Evolutionary conservation across 768 basidiomycete genomes (phyloP).

Genomic region (Brasilioporus rufonigricans): DNA sequence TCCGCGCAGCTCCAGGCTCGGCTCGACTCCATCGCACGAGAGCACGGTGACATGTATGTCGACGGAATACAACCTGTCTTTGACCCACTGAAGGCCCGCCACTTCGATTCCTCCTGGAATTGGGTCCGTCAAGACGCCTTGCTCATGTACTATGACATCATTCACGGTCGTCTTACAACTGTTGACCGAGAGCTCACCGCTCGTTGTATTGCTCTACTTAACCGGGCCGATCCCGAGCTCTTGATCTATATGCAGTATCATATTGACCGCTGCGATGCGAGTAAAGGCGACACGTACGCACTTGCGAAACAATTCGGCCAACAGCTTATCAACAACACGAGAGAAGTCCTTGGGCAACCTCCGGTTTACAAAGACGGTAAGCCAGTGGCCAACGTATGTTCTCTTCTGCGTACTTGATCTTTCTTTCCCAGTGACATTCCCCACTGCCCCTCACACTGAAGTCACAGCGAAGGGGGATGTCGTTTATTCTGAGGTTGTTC

Average conservation of each 20-base stretch:
- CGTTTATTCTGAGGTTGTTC: conserved; percentile 90
- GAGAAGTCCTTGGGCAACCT: conserved; percentile 77
- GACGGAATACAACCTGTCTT: conserved; percentile 95
- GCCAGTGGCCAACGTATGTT: conserved; percentile 26
- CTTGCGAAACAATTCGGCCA: conserved; percentile 98
- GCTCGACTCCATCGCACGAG: conserved; percentile 83
- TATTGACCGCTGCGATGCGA: conserved; percentile 79
- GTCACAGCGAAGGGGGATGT: conserved; percentile 94
- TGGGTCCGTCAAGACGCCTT: conserved; percentile 98
- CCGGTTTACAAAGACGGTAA: conserved; percentile 94
- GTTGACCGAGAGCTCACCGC: conserved; percentile 97
- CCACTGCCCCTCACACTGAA: conserved; percentile 94
- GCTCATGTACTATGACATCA: conserved; percentile 97
- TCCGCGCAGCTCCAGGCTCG: conserved; percentile 71
- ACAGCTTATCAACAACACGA: conserved; percentile 91
- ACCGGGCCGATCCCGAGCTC: conserved; percentile 92
- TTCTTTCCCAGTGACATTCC: conserved; percentile 78
- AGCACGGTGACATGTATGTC: conserved; percentile 92
- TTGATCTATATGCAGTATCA: conserved; percentile 95
- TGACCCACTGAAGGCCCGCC: conserved; percentile 93
- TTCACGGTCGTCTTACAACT: conserved; percentile 90
- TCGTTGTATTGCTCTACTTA: conserved; percentile 95
- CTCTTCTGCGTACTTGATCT: background rate
- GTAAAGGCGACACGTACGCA: conserved; percentile 85
- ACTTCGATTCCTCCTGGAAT: conserved; percentile 99